Evolutionary conservation across 1,139 yeast species (phyloP).

Genomic region (Casaregolazyma lundiana): DNA sequence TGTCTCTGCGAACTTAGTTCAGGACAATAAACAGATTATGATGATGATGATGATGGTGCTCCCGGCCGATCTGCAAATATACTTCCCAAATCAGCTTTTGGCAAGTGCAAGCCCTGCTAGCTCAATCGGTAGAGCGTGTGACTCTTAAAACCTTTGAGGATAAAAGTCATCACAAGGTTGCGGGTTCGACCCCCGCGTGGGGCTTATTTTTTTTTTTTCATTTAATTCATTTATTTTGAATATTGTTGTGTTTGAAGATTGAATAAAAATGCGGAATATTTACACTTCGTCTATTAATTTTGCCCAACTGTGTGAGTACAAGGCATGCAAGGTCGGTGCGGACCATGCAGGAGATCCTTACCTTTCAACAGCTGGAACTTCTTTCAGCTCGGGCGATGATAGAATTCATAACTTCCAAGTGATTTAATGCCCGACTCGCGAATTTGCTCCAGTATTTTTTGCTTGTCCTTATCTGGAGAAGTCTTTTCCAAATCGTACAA

Average conservation of each 20-base stretch:
- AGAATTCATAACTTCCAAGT: slow-evolving; percentile 14
- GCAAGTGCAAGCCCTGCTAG: slow-evolving; percentile 5
- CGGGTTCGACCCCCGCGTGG: slow-evolving; percentile 26
- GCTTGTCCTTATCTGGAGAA: slow-evolving; percentile 14
- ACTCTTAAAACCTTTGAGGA: slow-evolving; percentile 1
- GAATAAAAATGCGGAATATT: background rate
- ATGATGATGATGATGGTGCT: too few relatives aligned
- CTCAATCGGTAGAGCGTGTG: slow-evolving; percentile 9
- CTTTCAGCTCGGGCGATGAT: background rate
- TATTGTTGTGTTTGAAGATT: background rate
- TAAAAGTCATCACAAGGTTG: slow-evolving; percentile 22
- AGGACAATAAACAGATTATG: too few relatives aligned
- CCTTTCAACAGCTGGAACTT: background rate
- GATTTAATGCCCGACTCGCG: slow-evolving; percentile 10
- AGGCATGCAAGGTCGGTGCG: background rate
- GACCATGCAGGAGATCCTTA: background rate
- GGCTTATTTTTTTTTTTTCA: slow-evolving; percentile 13
- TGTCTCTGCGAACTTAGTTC: too few relatives aligned
- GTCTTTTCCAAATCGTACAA: slow-evolving; percentile 29
- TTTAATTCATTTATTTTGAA: background rate
- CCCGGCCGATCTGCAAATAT: too few relatives aligned
- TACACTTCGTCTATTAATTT: background rate
- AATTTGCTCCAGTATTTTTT: slow-evolving; percentile 3
- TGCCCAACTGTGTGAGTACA: background rate
- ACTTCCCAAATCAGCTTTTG: too few relatives aligned